These are phyloP conservation scores for Pleurostoma richardsiae DNA, from an alignment of 2,329 filamentous ascomycete species.

Conservation along the genomic window DNA sequence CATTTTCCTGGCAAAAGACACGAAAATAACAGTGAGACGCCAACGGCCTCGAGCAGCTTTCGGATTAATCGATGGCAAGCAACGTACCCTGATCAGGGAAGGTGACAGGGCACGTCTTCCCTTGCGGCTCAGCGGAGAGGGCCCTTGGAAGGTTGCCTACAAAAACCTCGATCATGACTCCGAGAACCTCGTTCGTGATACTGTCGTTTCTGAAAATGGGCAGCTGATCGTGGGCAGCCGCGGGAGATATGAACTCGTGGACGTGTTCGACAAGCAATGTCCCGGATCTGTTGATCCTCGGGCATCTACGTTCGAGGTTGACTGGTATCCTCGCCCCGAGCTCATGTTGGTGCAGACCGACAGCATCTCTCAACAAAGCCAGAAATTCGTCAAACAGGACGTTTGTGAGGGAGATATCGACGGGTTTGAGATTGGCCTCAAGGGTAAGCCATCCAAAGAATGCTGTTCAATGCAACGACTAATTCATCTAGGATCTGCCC, in stretches of 20 bases:
- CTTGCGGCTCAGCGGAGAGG: slow-evolving; percentile 77
- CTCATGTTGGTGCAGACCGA: slow-evolving; percentile 63
- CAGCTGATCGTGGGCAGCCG: slow-evolving; percentile 58
- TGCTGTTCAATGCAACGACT: slow-evolving; percentile 13
- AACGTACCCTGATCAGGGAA: slow-evolving; percentile 70
- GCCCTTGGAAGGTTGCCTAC: slow-evolving; percentile 78
- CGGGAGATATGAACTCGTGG: slow-evolving; percentile 75
- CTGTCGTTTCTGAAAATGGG: slow-evolving; percentile 59
- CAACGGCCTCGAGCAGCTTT: slow-evolving; percentile 86
- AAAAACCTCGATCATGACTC: slow-evolving; percentile 56
- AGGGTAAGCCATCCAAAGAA: slow-evolving; percentile 49
- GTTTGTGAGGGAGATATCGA: slow-evolving; percentile 96
- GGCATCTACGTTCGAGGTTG: slow-evolving; percentile 71
- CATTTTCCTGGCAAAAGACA: slow-evolving; percentile 76
- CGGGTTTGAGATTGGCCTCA: slow-evolving; percentile 73
- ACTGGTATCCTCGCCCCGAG: slow-evolving; percentile 79
- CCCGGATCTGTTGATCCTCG: slow-evolving; percentile 72
- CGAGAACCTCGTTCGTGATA: slow-evolving; percentile 36
- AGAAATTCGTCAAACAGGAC: slow-evolving; percentile 66
- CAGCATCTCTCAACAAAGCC: slow-evolving; percentile 48
- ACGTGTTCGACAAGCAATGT: slow-evolving; percentile 74
- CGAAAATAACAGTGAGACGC: slow-evolving; percentile 79
- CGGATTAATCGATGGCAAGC: slow-evolving; percentile 77
- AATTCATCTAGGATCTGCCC: slow-evolving; percentile 58
- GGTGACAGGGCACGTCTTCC: slow-evolving; percentile 70